Conservation (phyloP, 176 grass and related monocot genomes). For the Panicum miliaceum region DNA sequence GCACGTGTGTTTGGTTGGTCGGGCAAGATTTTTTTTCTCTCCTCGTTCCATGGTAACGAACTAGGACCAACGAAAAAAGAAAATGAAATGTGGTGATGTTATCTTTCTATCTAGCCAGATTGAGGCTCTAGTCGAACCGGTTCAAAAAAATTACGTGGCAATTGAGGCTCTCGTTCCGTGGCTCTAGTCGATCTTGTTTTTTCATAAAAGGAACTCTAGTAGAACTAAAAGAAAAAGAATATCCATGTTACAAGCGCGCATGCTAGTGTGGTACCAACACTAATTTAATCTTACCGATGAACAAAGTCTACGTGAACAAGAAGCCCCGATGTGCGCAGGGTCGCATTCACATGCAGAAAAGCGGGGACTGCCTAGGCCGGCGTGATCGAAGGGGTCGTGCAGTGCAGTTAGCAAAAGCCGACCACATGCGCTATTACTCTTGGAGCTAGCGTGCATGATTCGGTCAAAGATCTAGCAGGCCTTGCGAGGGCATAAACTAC, state of each 20-base stretch:
- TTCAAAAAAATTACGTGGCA: too few species aligned
- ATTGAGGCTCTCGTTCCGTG: too few species aligned
- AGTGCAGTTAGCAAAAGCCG: slow-evolving; percentile 37
- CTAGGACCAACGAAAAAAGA: too few species aligned
- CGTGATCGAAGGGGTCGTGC: background rate
- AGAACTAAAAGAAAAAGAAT: too few species aligned
- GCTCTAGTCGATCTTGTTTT: too few species aligned
- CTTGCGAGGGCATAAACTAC: slow-evolving; percentile 23
- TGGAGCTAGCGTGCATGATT: slow-evolving; percentile 15
- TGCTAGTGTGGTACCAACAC: background rate
- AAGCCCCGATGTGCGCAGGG: background rate
- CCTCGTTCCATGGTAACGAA: too few species aligned
- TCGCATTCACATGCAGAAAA: background rate
- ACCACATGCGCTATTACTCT: too few species aligned
- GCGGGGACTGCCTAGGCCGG: background rate
- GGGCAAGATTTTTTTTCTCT: background rate
- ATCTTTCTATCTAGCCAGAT: too few species aligned
- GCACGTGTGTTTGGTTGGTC: background rate
- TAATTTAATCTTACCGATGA: background rate
- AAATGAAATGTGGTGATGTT: too few species aligned
- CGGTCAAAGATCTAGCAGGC: slow-evolving; percentile 38
- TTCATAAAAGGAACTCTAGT: too few species aligned
- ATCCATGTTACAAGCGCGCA: too few species aligned
- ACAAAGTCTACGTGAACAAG: slow-evolving; percentile 22
- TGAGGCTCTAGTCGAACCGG: too few species aligned